Conservation (phyloP, 2,329 filamentous ascomycete genomes). For the Polytolypa hystricis region DNA sequence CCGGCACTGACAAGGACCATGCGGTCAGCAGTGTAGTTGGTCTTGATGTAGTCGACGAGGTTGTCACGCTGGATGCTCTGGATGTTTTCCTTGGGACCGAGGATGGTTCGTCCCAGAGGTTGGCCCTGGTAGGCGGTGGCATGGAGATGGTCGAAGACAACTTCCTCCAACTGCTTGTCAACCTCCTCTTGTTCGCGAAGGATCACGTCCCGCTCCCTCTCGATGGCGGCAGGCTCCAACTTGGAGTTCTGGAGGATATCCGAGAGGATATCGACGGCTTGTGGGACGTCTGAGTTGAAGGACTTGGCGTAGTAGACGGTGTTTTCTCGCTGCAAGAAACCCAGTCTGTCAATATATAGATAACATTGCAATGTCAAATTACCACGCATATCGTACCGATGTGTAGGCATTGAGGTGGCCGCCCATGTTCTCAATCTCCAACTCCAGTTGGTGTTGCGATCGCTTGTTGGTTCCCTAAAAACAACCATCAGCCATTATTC, state of each 20-base stretch:
- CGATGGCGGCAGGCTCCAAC: constrained; percentile 83
- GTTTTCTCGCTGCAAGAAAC: constrained; percentile 68
- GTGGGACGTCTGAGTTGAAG: constrained; percentile 94
- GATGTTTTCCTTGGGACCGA: constrained; percentile 97
- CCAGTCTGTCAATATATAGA: constrained; percentile 9
- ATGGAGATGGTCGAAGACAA: constrained; percentile 98
- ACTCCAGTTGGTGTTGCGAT: constrained; percentile 92
- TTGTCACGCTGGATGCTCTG: constrained; percentile 87
- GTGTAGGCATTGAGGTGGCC: constrained; percentile 99
- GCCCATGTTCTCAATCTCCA: constrained; percentile 99
- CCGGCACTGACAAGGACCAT: constrained; percentile 97
- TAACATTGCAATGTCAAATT: constrained; percentile 17
- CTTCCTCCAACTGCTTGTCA: constrained; percentile 98
- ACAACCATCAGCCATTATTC: constrained; percentile 5
- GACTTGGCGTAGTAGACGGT: constrained; percentile 99
- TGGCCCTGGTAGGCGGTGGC: constrained; percentile 96
- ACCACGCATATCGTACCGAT: constrained; percentile 55
- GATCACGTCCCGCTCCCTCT: constrained; percentile 97
- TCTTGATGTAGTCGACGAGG: constrained; percentile 93
- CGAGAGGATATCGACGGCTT: constrained; percentile 94
- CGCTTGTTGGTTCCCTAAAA: constrained; percentile 74
- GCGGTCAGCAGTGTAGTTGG: constrained; percentile 98
- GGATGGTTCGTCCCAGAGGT: constrained; percentile 91
- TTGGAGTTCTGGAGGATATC: constrained; percentile 99
- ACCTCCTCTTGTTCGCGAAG: constrained; percentile 98